Evolutionary conservation across 768 basidiomycete genomes (phyloP), one percentile per base, ranked within the genome.

Genomic region (Mycena rebaudengoi): DNA sequence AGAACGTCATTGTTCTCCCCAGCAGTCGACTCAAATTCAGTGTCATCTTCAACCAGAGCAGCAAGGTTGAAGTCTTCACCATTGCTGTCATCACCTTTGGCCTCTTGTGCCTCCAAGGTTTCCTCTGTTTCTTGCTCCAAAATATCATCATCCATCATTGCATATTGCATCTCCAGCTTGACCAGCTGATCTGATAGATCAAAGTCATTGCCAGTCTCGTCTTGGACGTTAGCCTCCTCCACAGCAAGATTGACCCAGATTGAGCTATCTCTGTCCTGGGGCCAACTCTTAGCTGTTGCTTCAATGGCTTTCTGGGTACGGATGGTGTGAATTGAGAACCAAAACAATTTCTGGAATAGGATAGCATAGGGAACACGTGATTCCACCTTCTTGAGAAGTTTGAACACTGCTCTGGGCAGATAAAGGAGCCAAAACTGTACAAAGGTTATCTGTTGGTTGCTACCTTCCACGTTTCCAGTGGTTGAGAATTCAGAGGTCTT

Each of bases 401-500:
- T 37, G 25, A 51, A 51, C 20, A 4, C 33, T 21, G 32, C 32
- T 35, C 50, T 51, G 20, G 11, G 33, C 2, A 21, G 11, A 37
- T 23, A 51, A 23, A 25, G 33, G 20, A 51, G 50, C 8, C 33
- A 50, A 50, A 32, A 37, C 14, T 37, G n/a, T 23, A 23, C 21
- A 37, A 51, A 20, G 10, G 13, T 37, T 23, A 12, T 7, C n/a
- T 37, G 7, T 37, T 12, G 48, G 7, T 23, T 21, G 25, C 20
- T 51, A 51, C 50, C 50, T 51, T 20, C 50, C 50, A 37, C 7
- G 33, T 26, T 51, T 51, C 50, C 50, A 51, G 33, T 51, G 50
- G 13, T 35, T 37, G 20, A 51, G 50, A 51, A 37, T 51, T 37
- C 33, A 33, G 16, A 35, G 50, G 33, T 51, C 50, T 35, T 51